Evolutionary conservation across 106 monocot genomes (phyloP).

Genomic region (Dendrobium chrysotoxum): DNA sequence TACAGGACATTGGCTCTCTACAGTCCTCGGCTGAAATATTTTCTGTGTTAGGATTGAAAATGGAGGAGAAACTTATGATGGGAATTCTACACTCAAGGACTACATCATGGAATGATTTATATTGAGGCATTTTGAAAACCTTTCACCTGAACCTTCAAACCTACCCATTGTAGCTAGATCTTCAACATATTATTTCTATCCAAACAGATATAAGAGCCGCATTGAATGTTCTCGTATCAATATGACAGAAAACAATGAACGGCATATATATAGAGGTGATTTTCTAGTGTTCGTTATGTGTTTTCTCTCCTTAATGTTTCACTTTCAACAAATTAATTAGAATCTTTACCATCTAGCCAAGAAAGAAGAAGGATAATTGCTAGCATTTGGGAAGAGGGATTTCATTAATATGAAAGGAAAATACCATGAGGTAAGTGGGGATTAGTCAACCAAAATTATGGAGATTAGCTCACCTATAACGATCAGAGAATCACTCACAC

Average conservation of each 20-base stretch:
- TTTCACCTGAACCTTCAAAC: neutral
- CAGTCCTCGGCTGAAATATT: too few species aligned
- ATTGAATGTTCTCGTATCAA: neutral
- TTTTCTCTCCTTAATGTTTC: neutral
- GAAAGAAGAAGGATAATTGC: neutral
- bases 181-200: too few species aligned
- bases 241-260: neutral
- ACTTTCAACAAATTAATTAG: neutral
- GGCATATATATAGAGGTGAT: neutral
- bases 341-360: neutral
- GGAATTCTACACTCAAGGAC: too few species aligned
- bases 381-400: neutral
- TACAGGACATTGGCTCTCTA: neutral
- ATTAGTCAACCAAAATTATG: neutral
- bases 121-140: neutral
- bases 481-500: neutral
- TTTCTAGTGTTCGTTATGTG: neutral
- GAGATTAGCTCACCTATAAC: neutral
- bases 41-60: too few species aligned
- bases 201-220: neutral
- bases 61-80: too few species aligned
- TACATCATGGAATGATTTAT: too few species aligned
- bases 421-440: neutral
- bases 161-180: neutral
- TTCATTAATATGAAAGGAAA: neutral